Percentiles rank a stretch among this genome's conserved stretches.
Evolutionary conservation across 352 stramenopile species (phyloP).

Genomic region (Pythium utonaiense): DNA sequence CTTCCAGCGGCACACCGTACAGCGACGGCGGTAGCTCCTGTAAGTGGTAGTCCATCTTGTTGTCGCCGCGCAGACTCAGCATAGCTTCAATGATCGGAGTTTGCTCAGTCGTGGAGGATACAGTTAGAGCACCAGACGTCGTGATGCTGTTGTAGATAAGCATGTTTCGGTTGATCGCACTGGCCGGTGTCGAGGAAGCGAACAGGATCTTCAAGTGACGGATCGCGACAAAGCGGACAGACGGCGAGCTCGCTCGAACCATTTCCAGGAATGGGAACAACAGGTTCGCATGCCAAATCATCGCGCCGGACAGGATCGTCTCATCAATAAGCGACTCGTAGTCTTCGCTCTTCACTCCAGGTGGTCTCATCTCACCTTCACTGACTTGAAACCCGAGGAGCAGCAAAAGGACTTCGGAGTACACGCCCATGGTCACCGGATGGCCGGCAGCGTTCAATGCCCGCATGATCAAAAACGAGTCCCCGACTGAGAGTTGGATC

Average conservation of each 20-base stretch:
- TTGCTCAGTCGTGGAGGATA: slow-evolving; percentile 76
- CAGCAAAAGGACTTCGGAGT: slow-evolving; percentile 74
- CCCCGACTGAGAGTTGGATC: slow-evolving; percentile 69
- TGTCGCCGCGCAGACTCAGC: slow-evolving; percentile 58
- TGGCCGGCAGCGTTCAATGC: slow-evolving; percentile 64
- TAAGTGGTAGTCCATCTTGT: slow-evolving; percentile 24
- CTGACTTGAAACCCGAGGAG: slow-evolving; percentile 70
- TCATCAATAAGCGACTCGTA: slow-evolving; percentile 30
- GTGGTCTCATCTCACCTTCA: slow-evolving; percentile 23
- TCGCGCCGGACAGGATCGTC: slow-evolving; percentile 23
- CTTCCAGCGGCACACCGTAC: slow-evolving; percentile 50
- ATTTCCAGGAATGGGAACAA: slow-evolving; percentile 35
- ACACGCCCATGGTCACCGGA: slow-evolving; percentile 72
- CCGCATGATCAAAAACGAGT: slow-evolving; percentile 81
- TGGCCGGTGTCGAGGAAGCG: slow-evolving; percentile 29
- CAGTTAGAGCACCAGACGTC: slow-evolving; percentile 55
- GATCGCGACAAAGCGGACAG: slow-evolving; percentile 31
- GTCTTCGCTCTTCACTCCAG: slow-evolving; percentile 16
- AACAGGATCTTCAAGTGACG: slow-evolving; percentile 35
- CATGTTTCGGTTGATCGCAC: slow-evolving; percentile 73
- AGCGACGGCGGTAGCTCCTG: slow-evolving; percentile 29
- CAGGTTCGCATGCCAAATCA: slow-evolving; percentile 28
- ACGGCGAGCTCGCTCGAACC: slow-evolving; percentile 25
- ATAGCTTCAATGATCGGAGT: slow-evolving; percentile 79
- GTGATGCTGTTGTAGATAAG: slow-evolving; percentile 79